Conservation (phyloP, 1,284 basidiomycete genomes). For the Marasmius fiardii region DNA sequence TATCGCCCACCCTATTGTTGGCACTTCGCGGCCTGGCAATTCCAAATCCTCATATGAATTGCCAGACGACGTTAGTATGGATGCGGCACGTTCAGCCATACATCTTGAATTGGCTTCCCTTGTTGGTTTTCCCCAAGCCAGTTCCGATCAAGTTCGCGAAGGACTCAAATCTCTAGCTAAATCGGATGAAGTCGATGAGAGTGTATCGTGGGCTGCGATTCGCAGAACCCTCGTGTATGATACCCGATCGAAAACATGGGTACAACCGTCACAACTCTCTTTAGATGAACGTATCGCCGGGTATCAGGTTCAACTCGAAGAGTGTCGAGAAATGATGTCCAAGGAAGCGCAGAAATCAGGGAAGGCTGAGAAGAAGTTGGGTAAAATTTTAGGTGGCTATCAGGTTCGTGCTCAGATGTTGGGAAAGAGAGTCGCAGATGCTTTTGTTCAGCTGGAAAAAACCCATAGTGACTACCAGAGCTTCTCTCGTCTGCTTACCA, state of each 20-base stretch:
- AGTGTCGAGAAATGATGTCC: constrained; percentile 74
- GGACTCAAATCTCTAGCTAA: constrained; percentile 63
- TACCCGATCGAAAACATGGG: constrained; percentile 58
- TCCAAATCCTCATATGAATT: constrained; percentile 71
- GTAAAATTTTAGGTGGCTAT: constrained; percentile 88
- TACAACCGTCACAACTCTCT: constrained; percentile 58
- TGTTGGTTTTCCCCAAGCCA: constrained; percentile 85
- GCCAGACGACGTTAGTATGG: constrained; percentile 78
- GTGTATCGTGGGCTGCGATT: constrained; percentile 64
- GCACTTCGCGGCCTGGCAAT: constrained; percentile 78
- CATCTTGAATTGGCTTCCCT: constrained; percentile 77
- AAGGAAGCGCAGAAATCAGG: constrained; percentile 77
- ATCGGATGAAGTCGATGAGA: constrained; percentile 56
- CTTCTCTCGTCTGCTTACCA: constrained; percentile 68
- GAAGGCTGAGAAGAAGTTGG: constrained; percentile 93
- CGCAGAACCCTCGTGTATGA: constrained; percentile 66
- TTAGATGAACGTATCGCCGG: constrained; percentile 62
- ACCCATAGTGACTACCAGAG: constrained; percentile 72
- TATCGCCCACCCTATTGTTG: constrained; percentile 85
- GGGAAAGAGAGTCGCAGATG: constrained; percentile 60
- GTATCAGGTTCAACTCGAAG: constrained; percentile 58
- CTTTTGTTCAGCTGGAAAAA: constrained; percentile 69
- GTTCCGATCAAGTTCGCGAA: constrained; percentile 72
- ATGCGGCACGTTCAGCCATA: constrained; percentile 68
- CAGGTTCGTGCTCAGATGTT: constrained; percentile 74